Evolutionary conservation across 1,284 basidiomycete species (phyloP).

Genomic region (Serendipita sp.): DNA sequence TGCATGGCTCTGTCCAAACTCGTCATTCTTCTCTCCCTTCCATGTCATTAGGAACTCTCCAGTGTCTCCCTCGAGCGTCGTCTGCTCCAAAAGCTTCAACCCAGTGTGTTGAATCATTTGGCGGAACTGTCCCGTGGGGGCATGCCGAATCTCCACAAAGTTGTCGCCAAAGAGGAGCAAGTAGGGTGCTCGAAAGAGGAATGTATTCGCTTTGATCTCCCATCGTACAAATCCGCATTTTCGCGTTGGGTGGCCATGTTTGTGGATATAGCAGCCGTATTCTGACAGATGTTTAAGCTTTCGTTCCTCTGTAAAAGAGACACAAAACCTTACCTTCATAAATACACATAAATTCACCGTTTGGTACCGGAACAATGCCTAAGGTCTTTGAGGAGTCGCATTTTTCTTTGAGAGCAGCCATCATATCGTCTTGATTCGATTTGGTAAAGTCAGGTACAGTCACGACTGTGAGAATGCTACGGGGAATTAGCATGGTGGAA

Average conservation of each 20-base stretch:
- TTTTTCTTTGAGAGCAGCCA: slow-evolving; percentile 41
- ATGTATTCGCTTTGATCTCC: slow-evolving; percentile 52
- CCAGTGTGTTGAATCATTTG: slow-evolving; percentile 60
- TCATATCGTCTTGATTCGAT: slow-evolving; percentile 21
- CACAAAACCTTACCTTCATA: slow-evolving; percentile 43
- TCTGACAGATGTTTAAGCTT: slow-evolving; percentile 18
- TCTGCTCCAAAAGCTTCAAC: slow-evolving; percentile 44
- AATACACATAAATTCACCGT: slow-evolving; percentile 47
- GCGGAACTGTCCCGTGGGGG: slow-evolving; percentile 45
- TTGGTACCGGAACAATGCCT: slow-evolving; percentile 46
- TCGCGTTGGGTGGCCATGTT: slow-evolving; percentile 48
- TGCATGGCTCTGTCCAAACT: slow-evolving; percentile 40
- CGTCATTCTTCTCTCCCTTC: slow-evolving; percentile 33
- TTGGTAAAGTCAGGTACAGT: slow-evolving; percentile 50
- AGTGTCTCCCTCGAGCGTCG: slow-evolving; percentile 30
- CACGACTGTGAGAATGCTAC: slow-evolving; percentile 23
- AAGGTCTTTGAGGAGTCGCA: slow-evolving; percentile 46
- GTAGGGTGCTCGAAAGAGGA: slow-evolving; percentile 41
- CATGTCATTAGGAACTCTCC: slow-evolving; percentile 44
- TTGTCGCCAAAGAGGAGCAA: slow-evolving; percentile 55
- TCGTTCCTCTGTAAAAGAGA: slow-evolving; percentile 5
- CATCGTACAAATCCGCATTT: slow-evolving; percentile 51
- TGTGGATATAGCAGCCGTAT: slow-evolving; percentile 58
- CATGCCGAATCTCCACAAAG: slow-evolving; percentile 57
- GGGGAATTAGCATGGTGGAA: not conserved